Percentiles rank a stretch among this genome's conserved stretches.
Evolutionary conservation across 2,329 filamentous ascomycete genomes (phyloP).

Genomic region (Emergomyces pasteurianus): DNA sequence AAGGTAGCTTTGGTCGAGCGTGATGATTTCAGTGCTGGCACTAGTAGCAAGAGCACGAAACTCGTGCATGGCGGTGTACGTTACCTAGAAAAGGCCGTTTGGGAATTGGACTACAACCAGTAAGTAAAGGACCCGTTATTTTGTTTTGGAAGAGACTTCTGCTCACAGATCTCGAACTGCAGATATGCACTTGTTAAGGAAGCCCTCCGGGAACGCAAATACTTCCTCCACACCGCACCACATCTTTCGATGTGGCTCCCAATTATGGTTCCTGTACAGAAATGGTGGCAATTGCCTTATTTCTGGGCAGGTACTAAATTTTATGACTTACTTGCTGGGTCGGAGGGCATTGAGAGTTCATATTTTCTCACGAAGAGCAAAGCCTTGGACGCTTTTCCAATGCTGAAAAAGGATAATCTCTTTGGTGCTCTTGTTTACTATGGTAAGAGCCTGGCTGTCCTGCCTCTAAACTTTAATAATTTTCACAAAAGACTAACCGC

Average conservation of each 20-base stretch:
- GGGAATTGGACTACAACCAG: slow-evolving; percentile 75
- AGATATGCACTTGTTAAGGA: slow-evolving; percentile 62
- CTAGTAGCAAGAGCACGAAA: slow-evolving; percentile 79
- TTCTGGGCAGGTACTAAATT: slow-evolving; percentile 62
- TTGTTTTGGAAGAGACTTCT: not conserved
- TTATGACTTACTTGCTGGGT: slow-evolving; percentile 75
- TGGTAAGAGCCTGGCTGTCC: slow-evolving; percentile 32
- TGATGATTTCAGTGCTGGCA: slow-evolving; percentile 72
- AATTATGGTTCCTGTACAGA: slow-evolving; percentile 70
- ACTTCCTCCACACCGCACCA: slow-evolving; percentile 71
- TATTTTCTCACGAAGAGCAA: slow-evolving; percentile 83
- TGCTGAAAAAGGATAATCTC: slow-evolving; percentile 69
- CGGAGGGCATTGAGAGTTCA: slow-evolving; percentile 72
- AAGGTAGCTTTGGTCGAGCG: slow-evolving; percentile 72
- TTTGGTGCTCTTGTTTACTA: slow-evolving; percentile 82
- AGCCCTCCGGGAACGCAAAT: slow-evolving; percentile 69
- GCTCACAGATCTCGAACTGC: not conserved
- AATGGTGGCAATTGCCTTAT: slow-evolving; percentile 73
- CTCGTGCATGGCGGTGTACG: slow-evolving; percentile 75
- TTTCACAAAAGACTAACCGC: slow-evolving; percentile 9
- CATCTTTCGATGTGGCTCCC: slow-evolving; percentile 71
- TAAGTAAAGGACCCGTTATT: slow-evolving; percentile 23
- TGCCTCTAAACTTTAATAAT: not conserved
- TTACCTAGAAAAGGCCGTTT: slow-evolving; percentile 77
- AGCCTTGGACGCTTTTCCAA: slow-evolving; percentile 75